Base-by-base conservation (phyloP, 371 early-diverging fungal genomes). In the Mortierella sp. region DNA sequence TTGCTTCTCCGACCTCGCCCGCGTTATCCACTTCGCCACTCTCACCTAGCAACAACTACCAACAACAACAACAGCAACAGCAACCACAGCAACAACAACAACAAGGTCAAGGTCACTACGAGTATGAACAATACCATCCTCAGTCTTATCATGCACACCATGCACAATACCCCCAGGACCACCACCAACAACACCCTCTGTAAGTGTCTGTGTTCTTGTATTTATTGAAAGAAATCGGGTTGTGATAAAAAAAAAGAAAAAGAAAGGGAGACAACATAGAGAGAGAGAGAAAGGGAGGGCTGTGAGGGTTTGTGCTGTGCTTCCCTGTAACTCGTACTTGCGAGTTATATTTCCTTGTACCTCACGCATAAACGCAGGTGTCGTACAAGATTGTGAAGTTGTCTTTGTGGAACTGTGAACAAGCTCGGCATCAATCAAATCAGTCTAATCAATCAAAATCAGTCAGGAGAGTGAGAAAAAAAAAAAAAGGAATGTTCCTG, bases 161-260 rank as follows among this genome's bases (percentile, higher is more conserved):
- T 51, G 66, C 78, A 72, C 62, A 73, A 78, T 73, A 77, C 78
- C 78, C 78, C 12, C 72, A 67, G 58, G 78, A 77, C 9, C 78
- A 72, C 9, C 78, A 72, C 20, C 78, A 62, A 39, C 77, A 78
- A 43, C 78, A 51, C 16, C 51, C 72, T n/a, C 54, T 77, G 78
- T 77, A 77, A 77, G 78, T 77, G 10, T 32, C 22, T 9, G 11
- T 6, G 18, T 20, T 51, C 20, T 55, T 51, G 1, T 51, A 51
- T 51, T 14, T 51, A n/a, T 20, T 51, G 43, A 43, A 14, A 6
- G 39, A 9, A 43, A 43, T 9, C 5, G 14, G 9, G 43, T 43
- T 43, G 0, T 43, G 43, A 6, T 43, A 6, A 43, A 43, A 43
- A 43, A 43, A 9, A 43, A 12, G 9, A 9, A 43, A 43, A 9